These are phyloP conservation scores for Kokia cookei DNA, from an alignment of 441 rosid species.

Conservation along the genomic window DNA sequence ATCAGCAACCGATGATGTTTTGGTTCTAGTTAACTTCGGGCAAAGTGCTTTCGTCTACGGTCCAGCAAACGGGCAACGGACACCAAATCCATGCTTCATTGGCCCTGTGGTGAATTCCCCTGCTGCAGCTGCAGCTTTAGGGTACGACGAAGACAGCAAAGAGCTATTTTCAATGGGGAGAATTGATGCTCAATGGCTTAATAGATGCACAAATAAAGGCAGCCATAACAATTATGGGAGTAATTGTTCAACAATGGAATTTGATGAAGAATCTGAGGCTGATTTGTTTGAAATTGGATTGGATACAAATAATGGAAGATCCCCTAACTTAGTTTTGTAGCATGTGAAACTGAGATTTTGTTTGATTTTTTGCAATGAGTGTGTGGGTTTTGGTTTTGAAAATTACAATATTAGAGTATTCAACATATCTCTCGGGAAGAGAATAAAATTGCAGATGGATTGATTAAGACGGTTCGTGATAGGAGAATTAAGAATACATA, in stretches of 20 bases:
- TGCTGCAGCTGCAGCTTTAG: slow-evolving; percentile 33
- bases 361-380: not conserved
- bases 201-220: slow-evolving; percentile 36
- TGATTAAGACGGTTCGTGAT: no score
- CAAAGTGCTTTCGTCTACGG: slow-evolving; percentile 46
- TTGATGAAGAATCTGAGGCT: slow-evolving; percentile 82
- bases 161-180: slow-evolving; percentile 96
- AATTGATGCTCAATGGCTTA: slow-evolving; percentile 78
- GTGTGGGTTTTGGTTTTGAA: not conserved
- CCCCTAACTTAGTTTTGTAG: slow-evolving; percentile 30
- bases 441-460: no score
- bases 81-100: slow-evolving; percentile 71
- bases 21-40: slow-evolving; percentile 54
- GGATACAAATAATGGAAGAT: slow-evolving; percentile 43
- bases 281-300: slow-evolving; percentile 84
- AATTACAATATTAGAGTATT: no score
- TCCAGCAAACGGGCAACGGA: slow-evolving; percentile 48
- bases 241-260: slow-evolving; percentile 31
- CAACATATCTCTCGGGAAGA: no score
- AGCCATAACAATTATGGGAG: slow-evolving; percentile 18
- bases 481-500: no score
- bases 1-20: slow-evolving; percentile 41
- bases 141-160: slow-evolving; percentile 73
- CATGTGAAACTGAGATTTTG: not conserved
- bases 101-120: slow-evolving; percentile 43